Conservation (phyloP, 1,284 basidiomycete genomes). For the Thecaphora thlaspeos region DNA sequence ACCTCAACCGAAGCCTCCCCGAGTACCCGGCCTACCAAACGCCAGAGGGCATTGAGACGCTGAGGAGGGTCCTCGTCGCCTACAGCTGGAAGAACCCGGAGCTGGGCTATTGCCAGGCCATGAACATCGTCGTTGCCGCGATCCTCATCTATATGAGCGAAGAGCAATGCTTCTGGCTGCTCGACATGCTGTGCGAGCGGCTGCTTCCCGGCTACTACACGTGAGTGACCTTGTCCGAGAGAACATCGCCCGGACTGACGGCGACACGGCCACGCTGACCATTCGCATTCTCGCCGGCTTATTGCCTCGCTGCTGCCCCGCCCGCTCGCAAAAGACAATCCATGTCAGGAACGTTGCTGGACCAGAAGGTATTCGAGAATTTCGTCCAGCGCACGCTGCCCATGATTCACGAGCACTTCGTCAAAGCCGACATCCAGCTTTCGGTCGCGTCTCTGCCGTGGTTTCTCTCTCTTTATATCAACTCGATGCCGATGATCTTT, state of each 20-base stretch:
- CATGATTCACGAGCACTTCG: constrained; percentile 92
- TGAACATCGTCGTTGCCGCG: constrained; percentile 78
- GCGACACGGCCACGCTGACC: no score
- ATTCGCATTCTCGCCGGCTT: no score
- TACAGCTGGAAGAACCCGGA: constrained; percentile 98
- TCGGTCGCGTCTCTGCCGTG: constrained; percentile 96
- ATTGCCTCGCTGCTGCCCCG: background rate
- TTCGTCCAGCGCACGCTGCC: constrained; percentile 75
- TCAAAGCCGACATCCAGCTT: constrained; percentile 87
- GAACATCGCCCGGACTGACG: no score
- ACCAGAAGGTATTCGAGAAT: constrained; percentile 96
- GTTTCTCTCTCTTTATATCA: constrained; percentile 89
- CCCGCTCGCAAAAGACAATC: constrained; percentile 69
- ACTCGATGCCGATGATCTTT: constrained; percentile 99
- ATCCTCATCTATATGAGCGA: constrained; percentile 97
- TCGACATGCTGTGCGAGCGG: constrained; percentile 91
- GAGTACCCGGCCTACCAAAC: constrained; percentile 55
- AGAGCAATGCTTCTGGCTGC: constrained; percentile 96
- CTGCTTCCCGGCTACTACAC: constrained; percentile 96
- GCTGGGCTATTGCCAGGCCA: constrained; percentile 59
- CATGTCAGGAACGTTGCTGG: constrained; percentile 96
- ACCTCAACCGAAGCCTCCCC: constrained; percentile 72
- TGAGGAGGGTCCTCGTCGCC: constrained; percentile 88
- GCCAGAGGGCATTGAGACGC: constrained; percentile 61
- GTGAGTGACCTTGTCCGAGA: constrained; percentile 49